A percentile compares a stretch with the other conserved stretches of the same genome.
phyloP scores from a whole-genome alignment of 495 filamentous ascomycete species.

The Peziza echinospora region DNA sequence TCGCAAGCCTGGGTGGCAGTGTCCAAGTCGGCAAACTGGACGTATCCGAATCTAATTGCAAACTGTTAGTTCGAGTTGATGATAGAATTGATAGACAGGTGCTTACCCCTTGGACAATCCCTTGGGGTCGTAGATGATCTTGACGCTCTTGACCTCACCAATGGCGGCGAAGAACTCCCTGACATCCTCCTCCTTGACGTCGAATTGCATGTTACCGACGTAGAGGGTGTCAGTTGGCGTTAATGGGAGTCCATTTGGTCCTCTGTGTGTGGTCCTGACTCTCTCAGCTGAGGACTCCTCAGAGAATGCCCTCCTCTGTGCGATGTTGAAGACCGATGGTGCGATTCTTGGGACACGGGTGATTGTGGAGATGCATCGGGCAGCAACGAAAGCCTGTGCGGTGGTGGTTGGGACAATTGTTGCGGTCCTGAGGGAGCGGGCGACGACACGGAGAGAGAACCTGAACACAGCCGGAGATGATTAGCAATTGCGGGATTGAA shows the following conservation, averaged over 20 bases:
- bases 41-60: constrained; percentile 50
- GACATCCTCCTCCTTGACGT: constrained; percentile 52
- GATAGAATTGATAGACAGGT: constrained; percentile 1
- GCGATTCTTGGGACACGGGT: not conserved
- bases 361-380: not conserved
- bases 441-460: not conserved
- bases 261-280: not conserved
- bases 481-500: too few species aligned
- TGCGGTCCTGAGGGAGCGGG: not conserved
- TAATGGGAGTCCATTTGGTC: constrained; percentile 3
- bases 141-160: constrained; percentile 33
- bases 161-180: constrained; percentile 41
- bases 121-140: constrained; percentile 43
- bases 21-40: constrained; percentile 38
- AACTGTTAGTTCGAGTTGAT: not conserved
- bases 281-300: not conserved
- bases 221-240: constrained; percentile 33
- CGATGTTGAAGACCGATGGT: not conserved
- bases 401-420: not conserved
- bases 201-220: constrained; percentile 72
- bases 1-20: constrained; percentile 38
- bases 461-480: not conserved
- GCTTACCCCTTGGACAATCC: constrained; percentile 78
- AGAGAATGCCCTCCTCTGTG: not conserved
- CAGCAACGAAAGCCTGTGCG: not conserved